Evolutionary conservation across 345 rosid species (phyloP).

Genomic region (Psidium friedrichsthalianum): DNA sequence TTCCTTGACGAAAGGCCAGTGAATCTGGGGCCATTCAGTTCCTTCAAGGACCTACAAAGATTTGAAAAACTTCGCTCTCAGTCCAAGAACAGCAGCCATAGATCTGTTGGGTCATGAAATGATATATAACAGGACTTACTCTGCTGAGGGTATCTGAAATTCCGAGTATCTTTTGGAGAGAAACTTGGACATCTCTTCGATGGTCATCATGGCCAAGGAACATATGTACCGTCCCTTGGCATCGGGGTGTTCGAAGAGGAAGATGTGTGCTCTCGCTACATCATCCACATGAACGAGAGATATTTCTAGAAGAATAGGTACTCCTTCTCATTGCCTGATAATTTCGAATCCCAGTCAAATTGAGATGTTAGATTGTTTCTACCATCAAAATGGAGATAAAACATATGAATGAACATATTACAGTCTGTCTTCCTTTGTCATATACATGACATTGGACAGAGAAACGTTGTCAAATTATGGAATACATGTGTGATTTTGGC

Average conservation of each 20-base stretch:
- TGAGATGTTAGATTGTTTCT: not conserved
- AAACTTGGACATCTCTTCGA: slow-evolving; percentile 7
- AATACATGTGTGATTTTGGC: not conserved
- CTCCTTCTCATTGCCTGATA: not conserved
- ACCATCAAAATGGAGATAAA: not conserved
- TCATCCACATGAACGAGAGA: slow-evolving; percentile 32
- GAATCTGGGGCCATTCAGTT: not conserved
- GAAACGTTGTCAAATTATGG: not conserved
- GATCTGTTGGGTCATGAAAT: not conserved
- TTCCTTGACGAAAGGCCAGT: slow-evolving; percentile 16
- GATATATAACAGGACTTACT: slow-evolving; percentile 6
- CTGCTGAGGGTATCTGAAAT: slow-evolving; percentile 2
- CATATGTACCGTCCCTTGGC: slow-evolving; percentile 34
- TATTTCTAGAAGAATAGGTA: not conserved
- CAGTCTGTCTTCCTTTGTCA: not conserved
- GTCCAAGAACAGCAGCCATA: not conserved
- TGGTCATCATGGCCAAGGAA: slow-evolving; percentile 6
- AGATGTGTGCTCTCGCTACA: slow-evolving; percentile 27
- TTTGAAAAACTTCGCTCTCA: not conserved
- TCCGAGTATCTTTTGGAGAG: slow-evolving; percentile 22
- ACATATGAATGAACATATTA: not conserved
- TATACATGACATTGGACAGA: not conserved
- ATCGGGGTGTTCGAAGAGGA: slow-evolving; percentile 17
- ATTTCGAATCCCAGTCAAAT: not conserved
- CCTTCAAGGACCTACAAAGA: not conserved